phyloP scores from a whole-genome alignment of 495 filamentous ascomycete genomes.

The Astrocystis sublimbata region DNA sequence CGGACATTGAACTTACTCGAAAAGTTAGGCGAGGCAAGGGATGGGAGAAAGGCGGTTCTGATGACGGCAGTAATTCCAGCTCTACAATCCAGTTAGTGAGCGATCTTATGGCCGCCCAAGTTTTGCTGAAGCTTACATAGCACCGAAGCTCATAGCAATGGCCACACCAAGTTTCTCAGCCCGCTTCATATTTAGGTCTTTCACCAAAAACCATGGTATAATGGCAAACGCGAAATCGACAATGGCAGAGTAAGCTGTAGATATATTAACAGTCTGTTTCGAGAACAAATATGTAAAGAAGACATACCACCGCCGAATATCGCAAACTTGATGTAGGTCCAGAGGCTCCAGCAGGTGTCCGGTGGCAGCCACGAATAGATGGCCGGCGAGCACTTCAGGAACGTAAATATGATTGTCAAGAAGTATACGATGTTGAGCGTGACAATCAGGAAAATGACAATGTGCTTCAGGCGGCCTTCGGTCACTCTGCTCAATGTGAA shows the following conservation, averaged over 20 bases:
- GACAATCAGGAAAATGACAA: conserved; percentile 35
- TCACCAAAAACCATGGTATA: conserved; percentile 38
- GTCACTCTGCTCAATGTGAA: conserved; percentile 38
- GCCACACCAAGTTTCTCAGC: conserved; percentile 39
- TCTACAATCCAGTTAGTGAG: conserved; percentile 1
- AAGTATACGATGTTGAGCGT: conserved; percentile 40
- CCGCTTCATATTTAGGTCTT: conserved; percentile 37
- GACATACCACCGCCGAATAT: conserved; percentile 36
- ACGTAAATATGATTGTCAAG: conserved; percentile 43
- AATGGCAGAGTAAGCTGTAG: conserved; percentile 34
- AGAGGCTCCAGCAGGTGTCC: conserved; percentile 37
- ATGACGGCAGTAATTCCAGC: conserved; percentile 8
- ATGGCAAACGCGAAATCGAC: conserved; percentile 40
- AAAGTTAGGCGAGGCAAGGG: neutral
- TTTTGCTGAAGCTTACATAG: conserved; percentile 29
- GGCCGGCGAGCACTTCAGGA: conserved; percentile 39
- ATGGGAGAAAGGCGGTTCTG: conserved; percentile 2
- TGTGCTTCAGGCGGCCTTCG: conserved; percentile 30
- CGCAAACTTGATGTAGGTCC: conserved; percentile 27
- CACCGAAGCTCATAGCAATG: conserved; percentile 41
- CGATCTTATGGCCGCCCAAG: neutral
- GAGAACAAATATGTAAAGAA: neutral
- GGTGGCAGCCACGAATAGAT: conserved; percentile 34
- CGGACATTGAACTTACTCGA: conserved; percentile 4
- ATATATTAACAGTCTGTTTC: neutral